phyloP scores from a whole-genome alignment of 2,329 filamentous ascomycete species.

The Colletotrichum orbiculare region DNA sequence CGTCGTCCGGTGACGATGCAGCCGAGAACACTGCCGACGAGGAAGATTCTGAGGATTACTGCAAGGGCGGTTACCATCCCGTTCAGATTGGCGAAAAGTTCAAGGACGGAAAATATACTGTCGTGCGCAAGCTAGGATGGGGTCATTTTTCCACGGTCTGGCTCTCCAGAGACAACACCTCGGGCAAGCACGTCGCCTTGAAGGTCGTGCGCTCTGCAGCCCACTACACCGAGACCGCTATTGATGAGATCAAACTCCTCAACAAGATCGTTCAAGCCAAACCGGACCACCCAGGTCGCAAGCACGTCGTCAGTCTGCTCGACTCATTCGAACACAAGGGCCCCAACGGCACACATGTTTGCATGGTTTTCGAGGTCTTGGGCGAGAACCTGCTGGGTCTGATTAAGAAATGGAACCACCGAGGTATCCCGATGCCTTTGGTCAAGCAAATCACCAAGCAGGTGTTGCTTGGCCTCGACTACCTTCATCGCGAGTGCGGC shows the following conservation, averaged over 20 bases:
- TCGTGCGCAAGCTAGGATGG: slow-evolving; percentile 97
- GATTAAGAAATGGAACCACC: slow-evolving; percentile 98
- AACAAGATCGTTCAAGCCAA: slow-evolving; percentile 97
- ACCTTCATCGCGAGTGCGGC: slow-evolving; percentile 96
- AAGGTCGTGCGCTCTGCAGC: slow-evolving; percentile 98
- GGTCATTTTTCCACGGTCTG: slow-evolving; percentile 99
- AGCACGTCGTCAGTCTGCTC: slow-evolving; percentile 94
- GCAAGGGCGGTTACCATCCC: slow-evolving; percentile 98
- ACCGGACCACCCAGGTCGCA: slow-evolving; percentile 90
- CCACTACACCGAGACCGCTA: slow-evolving; percentile 98
- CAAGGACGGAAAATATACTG: slow-evolving; percentile 96
- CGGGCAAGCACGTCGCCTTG: slow-evolving; percentile 92
- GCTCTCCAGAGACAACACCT: slow-evolving; percentile 84
- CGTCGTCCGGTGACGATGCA: slow-evolving; percentile 82
- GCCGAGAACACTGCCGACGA: slow-evolving; percentile 96
- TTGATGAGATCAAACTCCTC: slow-evolving; percentile 98
- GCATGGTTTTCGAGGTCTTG: slow-evolving; percentile 99
- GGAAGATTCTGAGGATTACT: slow-evolving; percentile 99
- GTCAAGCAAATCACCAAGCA: slow-evolving; percentile 99
- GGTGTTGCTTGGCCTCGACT: slow-evolving; percentile 93
- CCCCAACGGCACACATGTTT: slow-evolving; percentile 94
- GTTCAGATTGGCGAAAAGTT: slow-evolving; percentile 95
- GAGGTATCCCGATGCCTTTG: slow-evolving; percentile 93
- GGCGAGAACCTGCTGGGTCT: slow-evolving; percentile 94
- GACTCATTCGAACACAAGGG: slow-evolving; percentile 99